Conservation (phyloP, 306 rosid genomes). For the Pterocarpus santalinus region DNA sequence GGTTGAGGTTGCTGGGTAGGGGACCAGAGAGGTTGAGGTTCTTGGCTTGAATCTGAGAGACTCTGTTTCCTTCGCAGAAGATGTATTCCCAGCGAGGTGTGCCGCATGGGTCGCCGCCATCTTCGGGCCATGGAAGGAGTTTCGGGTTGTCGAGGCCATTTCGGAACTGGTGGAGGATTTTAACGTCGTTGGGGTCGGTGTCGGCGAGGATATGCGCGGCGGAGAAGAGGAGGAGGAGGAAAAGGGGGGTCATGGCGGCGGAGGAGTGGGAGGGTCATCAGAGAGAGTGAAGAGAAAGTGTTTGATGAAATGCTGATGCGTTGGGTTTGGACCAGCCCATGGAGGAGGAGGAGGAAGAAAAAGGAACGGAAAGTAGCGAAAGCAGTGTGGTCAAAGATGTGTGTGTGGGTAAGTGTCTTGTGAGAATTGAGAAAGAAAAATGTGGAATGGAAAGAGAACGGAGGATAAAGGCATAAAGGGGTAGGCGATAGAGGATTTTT, state of each 20-base stretch:
- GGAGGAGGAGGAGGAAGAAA: neutral
- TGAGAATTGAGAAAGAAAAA: too few relatives aligned
- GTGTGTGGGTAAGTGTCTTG: too few relatives aligned
- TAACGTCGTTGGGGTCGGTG: conserved; percentile 74
- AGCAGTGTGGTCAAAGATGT: too few relatives aligned
- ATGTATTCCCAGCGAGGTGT: conserved; percentile 64
- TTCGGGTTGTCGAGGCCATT: conserved; percentile 70
- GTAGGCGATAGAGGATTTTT: neutral
- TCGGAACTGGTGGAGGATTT: conserved; percentile 66
- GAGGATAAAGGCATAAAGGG: neutral
- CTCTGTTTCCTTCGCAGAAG: conserved; percentile 65
- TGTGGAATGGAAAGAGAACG: too few relatives aligned
- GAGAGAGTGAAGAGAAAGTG: conserved; percentile 30
- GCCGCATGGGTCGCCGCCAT: conserved; percentile 79
- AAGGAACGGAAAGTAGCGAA: too few relatives aligned
- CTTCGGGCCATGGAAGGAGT: conserved; percentile 79
- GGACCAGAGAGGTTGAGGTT: conserved; percentile 70
- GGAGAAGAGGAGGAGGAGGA: conserved; percentile 41
- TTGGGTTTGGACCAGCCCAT: neutral
- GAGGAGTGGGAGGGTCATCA: conserved; percentile 39
- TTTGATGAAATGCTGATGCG: conserved; percentile 40
- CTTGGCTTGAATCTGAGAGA: conserved; percentile 84
- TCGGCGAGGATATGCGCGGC: conserved; percentile 27
- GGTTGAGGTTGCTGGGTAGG: conserved; percentile 71
- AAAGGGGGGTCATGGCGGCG: conserved; percentile 49